A percentile compares a stretch with the other conserved stretches of the same genome.
Evolutionary conservation across 2,329 filamentous ascomycete species (phyloP).

Genomic region (Endothia cerciana): DNA sequence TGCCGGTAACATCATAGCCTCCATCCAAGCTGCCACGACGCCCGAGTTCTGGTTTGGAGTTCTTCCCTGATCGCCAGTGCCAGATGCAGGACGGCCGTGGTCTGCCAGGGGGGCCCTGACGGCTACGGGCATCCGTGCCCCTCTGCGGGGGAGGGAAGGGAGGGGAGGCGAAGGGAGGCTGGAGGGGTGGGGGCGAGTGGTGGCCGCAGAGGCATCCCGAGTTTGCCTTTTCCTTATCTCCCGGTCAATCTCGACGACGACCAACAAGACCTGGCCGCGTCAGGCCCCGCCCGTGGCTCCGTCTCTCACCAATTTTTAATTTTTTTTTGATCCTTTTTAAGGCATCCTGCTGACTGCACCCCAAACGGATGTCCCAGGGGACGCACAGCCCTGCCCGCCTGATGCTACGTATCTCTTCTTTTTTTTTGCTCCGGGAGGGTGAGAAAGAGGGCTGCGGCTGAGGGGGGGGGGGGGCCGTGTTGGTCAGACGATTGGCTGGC

Average conservation of each 20-base stretch:
- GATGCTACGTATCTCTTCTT: not conserved
- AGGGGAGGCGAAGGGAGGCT: too few species aligned
- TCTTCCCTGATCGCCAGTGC: not conserved
- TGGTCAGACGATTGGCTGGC: not conserved
- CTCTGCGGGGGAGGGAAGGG: too few species aligned
- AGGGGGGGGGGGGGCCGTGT: not conserved
- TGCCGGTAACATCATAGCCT: too few species aligned
- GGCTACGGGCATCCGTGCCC: not conserved
- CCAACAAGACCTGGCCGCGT: too few species aligned
- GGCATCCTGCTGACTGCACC: constrained; percentile 2
- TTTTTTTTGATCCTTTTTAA: too few species aligned
- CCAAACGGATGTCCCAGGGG: not conserved
- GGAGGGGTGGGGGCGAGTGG: not conserved
- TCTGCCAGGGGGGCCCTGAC: constrained; percentile 5
- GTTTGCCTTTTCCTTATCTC: not conserved
- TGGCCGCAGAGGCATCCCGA: not conserved
- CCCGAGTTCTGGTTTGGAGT: not conserved
- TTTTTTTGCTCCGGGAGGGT: not conserved
- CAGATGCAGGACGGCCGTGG: constrained; percentile 1
- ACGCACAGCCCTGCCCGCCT: not conserved
- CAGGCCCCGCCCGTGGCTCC: too few species aligned
- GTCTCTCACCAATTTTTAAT: too few species aligned
- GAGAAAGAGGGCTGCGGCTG: not conserved
- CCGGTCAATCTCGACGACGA: not conserved
- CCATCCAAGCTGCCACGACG: too few species aligned